Conservation (phyloP, 2,329 filamentous ascomycete genomes). For the Colletotrichum lindemuthianum region DNA sequence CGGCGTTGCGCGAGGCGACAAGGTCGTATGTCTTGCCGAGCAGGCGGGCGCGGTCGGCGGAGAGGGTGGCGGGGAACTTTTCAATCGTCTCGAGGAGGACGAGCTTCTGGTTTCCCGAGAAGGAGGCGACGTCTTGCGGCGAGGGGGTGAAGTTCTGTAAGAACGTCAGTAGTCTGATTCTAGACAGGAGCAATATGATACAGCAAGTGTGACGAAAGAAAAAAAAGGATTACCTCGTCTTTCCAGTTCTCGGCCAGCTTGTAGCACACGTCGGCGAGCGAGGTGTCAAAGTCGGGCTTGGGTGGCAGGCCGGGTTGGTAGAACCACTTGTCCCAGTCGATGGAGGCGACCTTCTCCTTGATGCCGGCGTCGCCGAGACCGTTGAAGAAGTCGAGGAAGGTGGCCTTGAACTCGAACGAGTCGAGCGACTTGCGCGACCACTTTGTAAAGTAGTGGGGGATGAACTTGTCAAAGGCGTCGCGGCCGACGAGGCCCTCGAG, state of each 20-base stretch:
- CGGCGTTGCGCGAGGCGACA: constrained; percentile 81
- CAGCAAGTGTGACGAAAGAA: too few relatives aligned
- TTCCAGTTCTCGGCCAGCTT: constrained; percentile 85
- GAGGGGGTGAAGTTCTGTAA: constrained; percentile 69
- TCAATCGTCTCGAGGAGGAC: constrained; percentile 89
- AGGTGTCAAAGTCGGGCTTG: constrained; percentile 91
- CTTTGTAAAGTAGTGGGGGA: constrained; percentile 90
- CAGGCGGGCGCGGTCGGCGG: constrained; percentile 70
- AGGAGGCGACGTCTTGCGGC: constrained; percentile 74
- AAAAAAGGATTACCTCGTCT: constrained; percentile 57
- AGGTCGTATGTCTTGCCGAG: constrained; percentile 83
- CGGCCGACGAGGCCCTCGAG: constrained; percentile 87
- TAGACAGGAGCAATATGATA: too few relatives aligned
- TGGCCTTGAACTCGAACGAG: constrained; percentile 93
- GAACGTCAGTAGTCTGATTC: constrained; percentile 26
- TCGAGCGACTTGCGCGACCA: constrained; percentile 90
- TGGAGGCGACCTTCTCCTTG: constrained; percentile 71
- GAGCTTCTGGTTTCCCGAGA: constrained; percentile 88
- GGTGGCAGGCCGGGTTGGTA: constrained; percentile 88
- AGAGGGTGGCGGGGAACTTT: constrained; percentile 71
- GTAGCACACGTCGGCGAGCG: constrained; percentile 87
- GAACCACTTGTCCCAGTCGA: constrained; percentile 93
- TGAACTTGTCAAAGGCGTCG: constrained; percentile 93
- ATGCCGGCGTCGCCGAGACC: constrained; percentile 69
- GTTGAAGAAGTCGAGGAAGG: constrained; percentile 85